These are phyloP conservation scores for Phascolomyces articulosus DNA, from an alignment of 371 early-diverging fungal genomes.

Conservation along the genomic window DNA sequence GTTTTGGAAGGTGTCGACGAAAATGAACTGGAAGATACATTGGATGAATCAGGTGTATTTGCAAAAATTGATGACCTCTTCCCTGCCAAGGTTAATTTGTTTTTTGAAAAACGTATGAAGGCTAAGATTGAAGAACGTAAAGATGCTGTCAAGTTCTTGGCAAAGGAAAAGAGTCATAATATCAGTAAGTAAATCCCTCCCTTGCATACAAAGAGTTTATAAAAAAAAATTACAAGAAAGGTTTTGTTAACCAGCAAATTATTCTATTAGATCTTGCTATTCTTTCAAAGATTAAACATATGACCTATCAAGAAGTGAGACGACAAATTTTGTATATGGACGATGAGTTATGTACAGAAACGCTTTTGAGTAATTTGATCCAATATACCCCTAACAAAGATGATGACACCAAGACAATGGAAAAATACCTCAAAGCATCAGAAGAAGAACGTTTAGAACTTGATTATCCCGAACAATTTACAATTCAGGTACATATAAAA, in stretches of 20 bases:
- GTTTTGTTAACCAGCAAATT: too few species aligned
- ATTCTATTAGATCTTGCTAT: conserved; percentile 32
- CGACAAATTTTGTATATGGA: conserved; percentile 27
- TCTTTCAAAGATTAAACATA: conserved; percentile 22
- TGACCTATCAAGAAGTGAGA: conserved; percentile 22
- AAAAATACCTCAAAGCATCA: conserved; percentile 43
- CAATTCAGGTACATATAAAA: conserved; percentile 36
- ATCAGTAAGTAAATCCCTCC: conserved; percentile 34
- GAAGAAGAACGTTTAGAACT: conserved; percentile 47
- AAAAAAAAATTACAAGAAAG: too few species aligned
- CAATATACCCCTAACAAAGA: conserved; percentile 31
- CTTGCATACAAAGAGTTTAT: too few species aligned
- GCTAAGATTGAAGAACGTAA: conserved; percentile 38
- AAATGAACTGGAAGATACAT: conserved; percentile 33
- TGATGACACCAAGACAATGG: conserved; percentile 40
- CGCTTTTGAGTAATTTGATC: conserved; percentile 39
- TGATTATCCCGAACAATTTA: conserved; percentile 60
- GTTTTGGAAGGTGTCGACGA: conserved; percentile 35
- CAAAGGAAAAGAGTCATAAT: conserved; percentile 40
- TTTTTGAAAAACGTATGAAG: conserved; percentile 41
- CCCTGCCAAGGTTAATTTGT: conserved; percentile 43
- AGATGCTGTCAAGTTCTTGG: conserved; percentile 43
- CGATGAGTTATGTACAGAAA: conserved; percentile 35
- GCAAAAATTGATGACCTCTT: conserved; percentile 39
- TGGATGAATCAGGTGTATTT: conserved; percentile 39